These are phyloP conservation scores for Yarrowia sp. DNA, from an alignment of 805 yeast species.

Conservation along the genomic window DNA sequence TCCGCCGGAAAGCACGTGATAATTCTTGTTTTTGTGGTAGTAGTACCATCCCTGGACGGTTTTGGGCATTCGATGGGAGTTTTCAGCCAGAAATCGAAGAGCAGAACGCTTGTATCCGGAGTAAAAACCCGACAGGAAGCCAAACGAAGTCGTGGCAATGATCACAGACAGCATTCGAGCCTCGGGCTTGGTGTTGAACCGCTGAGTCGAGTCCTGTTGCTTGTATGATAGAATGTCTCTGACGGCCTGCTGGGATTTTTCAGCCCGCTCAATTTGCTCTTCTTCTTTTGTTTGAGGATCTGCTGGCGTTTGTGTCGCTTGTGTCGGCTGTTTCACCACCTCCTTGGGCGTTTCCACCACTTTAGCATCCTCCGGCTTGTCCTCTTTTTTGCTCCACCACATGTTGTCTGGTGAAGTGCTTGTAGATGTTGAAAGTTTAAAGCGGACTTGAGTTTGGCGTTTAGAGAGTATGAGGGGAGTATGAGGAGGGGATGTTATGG, in stretches of 20 bases:
- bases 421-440: not conserved
- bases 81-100: slow-evolving; percentile 66
- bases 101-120: slow-evolving; percentile 57
- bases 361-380: not conserved
- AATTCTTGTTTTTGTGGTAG: slow-evolving; percentile 80
- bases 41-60: slow-evolving; percentile 85
- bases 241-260: slow-evolving; percentile 15
- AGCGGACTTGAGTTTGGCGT: not conserved
- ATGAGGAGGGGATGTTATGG: too few species aligned
- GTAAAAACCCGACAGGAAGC: slow-evolving; percentile 50
- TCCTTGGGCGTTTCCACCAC: not conserved
- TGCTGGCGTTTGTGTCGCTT: not conserved
- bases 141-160: slow-evolving; percentile 31
- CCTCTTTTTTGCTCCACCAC: slow-evolving; percentile 22
- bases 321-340: not conserved
- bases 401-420: not conserved
- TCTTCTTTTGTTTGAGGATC: not conserved
- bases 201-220: slow-evolving; percentile 19
- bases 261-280: not conserved
- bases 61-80: slow-evolving; percentile 75
- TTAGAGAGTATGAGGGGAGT: too few species aligned
- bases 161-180: slow-evolving; percentile 23
- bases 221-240: slow-evolving; percentile 9
- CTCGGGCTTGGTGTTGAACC: slow-evolving; percentile 25
- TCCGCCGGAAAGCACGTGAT: slow-evolving; percentile 62